phyloP scores from a whole-genome alignment of 805 yeast genomes.

The Henningerozyma blattae region DNA sequence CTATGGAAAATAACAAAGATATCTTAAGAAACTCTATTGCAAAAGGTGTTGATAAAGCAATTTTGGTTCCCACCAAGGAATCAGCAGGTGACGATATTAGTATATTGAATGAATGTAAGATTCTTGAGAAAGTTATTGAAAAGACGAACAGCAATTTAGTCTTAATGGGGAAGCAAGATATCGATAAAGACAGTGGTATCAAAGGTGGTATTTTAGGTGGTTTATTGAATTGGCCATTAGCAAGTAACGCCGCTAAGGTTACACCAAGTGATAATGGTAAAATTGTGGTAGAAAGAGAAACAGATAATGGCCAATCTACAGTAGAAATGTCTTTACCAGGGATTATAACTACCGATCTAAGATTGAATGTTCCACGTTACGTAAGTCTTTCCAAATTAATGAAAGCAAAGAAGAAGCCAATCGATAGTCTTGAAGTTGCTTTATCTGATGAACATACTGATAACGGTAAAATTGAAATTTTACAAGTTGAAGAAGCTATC shows the following conservation, averaged over 20 bases:
- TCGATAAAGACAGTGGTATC: conserved; percentile 89
- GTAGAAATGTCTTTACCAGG: conserved; percentile 69
- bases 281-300: conserved; percentile 74
- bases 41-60: conserved; percentile 83
- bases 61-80: conserved; percentile 69
- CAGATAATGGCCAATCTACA: conserved; percentile 90
- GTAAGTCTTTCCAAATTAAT: conserved; percentile 93
- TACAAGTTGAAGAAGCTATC: conserved; percentile 80
- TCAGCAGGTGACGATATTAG: conserved; percentile 40
- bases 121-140: conserved; percentile 62
- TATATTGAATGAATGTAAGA: conserved; percentile 82
- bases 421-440: conserved; percentile 54
- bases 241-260: conserved; percentile 86
- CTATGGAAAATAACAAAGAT: conserved; percentile 70
- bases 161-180: conserved; percentile 90
- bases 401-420: conserved; percentile 97
- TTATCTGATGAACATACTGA: conserved; percentile 51
- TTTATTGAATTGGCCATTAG: conserved; percentile 89
- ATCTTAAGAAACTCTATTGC: conserved; percentile 83
- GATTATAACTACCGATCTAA: conserved; percentile 83
- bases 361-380: conserved; percentile 90
- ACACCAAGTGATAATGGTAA: conserved; percentile 38
- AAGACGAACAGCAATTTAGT: conserved; percentile 64
- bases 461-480: conserved; percentile 50
- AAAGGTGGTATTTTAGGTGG: conserved; percentile 97